Conservation (phyloP, 257 asterid species). For the Paulownia fortunei region DNA sequence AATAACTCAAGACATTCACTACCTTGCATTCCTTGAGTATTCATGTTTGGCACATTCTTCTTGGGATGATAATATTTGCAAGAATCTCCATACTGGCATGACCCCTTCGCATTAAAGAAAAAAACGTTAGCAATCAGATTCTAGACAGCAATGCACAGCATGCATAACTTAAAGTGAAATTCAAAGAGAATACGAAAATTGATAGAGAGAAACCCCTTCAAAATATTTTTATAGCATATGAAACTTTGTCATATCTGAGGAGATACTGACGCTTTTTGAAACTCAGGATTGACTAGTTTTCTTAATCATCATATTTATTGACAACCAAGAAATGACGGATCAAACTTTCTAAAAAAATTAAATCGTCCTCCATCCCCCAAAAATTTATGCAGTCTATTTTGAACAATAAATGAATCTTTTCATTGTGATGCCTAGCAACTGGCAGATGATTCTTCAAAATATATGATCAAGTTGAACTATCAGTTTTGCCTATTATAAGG, state of each 20-base stretch:
- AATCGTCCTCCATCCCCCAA: not conserved
- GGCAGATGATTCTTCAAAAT: not conserved
- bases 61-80: conserved; percentile 91
- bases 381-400: not conserved
- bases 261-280: not conserved
- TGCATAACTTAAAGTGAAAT: not conserved
- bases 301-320: not conserved
- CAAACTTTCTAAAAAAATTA: not conserved
- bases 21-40: conserved; percentile 59
- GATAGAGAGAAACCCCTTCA: conserved; percentile 4
- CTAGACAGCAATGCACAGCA: not conserved
- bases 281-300: not conserved
- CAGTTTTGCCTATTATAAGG: not conserved
- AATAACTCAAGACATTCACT: conserved; percentile 6
- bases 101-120: conserved; percentile 54
- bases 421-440: conserved; percentile 7
- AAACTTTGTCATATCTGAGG: not conserved
- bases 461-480: not conserved
- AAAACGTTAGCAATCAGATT: conserved; percentile 7
- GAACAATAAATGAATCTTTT: conserved; percentile 6
- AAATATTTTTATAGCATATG: not conserved
- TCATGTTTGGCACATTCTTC: conserved; percentile 43
- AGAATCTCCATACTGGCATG: conserved; percentile 83
- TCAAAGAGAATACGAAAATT: not conserved
- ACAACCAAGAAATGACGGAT: not conserved